phyloP scores from a whole-genome alignment of 257 asterid genomes.

The Nicotiana undulata region DNA sequence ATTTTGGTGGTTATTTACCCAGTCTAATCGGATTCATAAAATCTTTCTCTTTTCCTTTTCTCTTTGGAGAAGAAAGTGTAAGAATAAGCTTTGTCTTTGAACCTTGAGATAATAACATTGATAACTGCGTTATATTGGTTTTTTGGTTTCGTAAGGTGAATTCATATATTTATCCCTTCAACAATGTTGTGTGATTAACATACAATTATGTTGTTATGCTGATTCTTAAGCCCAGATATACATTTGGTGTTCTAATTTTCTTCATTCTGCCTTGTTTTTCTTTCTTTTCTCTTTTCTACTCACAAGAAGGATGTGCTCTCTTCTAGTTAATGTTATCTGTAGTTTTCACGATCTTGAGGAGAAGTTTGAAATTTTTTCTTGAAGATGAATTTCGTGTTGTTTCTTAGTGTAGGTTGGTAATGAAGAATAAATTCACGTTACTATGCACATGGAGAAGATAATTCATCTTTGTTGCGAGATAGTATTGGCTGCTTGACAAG shows the following conservation, averaged over 20 bases:
- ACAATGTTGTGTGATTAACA: no score
- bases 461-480: constrained; percentile 90
- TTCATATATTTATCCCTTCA: no score
- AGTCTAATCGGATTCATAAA: no score
- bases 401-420: constrained; percentile 64
- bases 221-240: no score
- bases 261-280: not conserved
- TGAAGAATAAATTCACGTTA: constrained; percentile 95
- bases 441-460: constrained; percentile 96
- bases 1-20: no score
- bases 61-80: no score
- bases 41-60: no score
- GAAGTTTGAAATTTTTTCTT: not conserved
- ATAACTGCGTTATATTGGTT: no score
- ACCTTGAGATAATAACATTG: no score
- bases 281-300: not conserved
- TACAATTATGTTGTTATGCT: no score
- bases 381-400: not conserved
- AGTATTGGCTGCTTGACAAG: constrained; percentile 98
- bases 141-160: no score
- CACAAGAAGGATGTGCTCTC: not conserved
- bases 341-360: not conserved
- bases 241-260: not conserved
- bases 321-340: not conserved
- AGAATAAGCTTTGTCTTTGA: no score